Base-by-base conservation (phyloP, 352 stramenopile species). In the Globisporangium solare region DNA sequence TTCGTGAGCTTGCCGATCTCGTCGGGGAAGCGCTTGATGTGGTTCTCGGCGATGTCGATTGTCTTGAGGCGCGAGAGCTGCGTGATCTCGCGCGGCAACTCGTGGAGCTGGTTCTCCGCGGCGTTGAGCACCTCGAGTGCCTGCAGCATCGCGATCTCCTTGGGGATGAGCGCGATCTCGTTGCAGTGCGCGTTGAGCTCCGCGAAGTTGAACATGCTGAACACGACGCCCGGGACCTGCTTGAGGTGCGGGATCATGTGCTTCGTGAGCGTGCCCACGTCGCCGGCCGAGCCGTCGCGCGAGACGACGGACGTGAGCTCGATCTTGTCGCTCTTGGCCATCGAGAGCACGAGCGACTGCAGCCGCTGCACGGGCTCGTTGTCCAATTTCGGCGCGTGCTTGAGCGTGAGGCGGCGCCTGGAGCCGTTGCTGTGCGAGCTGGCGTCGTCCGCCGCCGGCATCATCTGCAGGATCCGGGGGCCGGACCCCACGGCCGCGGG, bases 151-250 rank as follows among this genome's bases (percentile, higher is more conserved):
- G 60, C 68, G 55, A 93, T 80, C 51, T 88, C 79, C 31, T 74
- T 77, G 4, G 81, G 79, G 2, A 93, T 50, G 7, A 60, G 49
- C 0, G 52, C 58, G 54, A 92, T 84, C 22, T 88, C 65, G 58
- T 92, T 92, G 67, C 70, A 86, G 37, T 67, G 74, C 53, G 89
- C 43, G 15, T 83, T 79, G 47, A 92, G 71, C 48, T 88, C 81
- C 1, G 68, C 79, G 40, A 92, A 59, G 15, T 75, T 73, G 0
- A 48, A 61, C 71, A 92, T 81, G 21, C 65, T 71, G 31, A 88
- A 75, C 40, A 92, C 69, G 41, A 88, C 60, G 6, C 68, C 70
- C 2, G 81, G 81, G 20, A 92, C 66, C 47, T 79, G 61, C 21
- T 70, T 63, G 11, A 89, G 68, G 20, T 52, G 63, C 8, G 73